Conservation (phyloP, 305 asterid species). For the Caryopteris hybrid region DNA sequence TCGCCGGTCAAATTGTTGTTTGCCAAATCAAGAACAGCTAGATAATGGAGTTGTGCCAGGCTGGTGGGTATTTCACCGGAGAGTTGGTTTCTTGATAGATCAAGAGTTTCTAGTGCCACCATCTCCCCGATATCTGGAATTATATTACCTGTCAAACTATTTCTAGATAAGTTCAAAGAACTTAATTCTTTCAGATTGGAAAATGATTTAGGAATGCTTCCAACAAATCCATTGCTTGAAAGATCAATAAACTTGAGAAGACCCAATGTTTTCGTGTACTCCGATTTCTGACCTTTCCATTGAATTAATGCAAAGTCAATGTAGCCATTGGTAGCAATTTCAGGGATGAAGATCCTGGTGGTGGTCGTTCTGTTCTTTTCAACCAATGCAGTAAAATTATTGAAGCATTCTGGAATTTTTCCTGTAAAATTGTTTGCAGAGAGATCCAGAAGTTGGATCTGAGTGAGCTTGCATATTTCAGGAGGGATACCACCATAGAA, state of each 20-base stretch:
- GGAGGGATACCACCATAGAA: conserved; percentile 30
- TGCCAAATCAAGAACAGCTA: conserved; percentile 16
- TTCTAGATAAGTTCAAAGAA: not conserved
- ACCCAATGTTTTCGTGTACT: not conserved
- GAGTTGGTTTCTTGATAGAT: not conserved
- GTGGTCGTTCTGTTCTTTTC: not conserved
- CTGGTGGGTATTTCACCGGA: not conserved
- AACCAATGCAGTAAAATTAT: conserved; percentile 24
- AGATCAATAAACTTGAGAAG: conserved; percentile 1
- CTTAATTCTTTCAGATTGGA: not conserved
- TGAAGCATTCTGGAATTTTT: conserved; percentile 29
- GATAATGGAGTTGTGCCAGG: not conserved
- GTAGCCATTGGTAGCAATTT: not conserved
- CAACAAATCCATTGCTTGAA: not conserved
- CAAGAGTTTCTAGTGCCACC: not conserved
- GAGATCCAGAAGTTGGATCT: conserved; percentile 31
- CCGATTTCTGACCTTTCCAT: not conserved
- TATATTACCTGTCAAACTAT: not conserved
- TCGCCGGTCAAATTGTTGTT: conserved; percentile 24
- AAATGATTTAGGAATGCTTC: not conserved
- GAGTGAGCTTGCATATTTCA: conserved; percentile 18
- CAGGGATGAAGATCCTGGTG: too few relatives aligned
- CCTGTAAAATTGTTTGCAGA: conserved; percentile 28
- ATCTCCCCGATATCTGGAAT: not conserved
- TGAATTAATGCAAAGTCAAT: not conserved